Conservation (phyloP, 495 filamentous ascomycete genomes). For the Penicillium maclennaniae region DNA sequence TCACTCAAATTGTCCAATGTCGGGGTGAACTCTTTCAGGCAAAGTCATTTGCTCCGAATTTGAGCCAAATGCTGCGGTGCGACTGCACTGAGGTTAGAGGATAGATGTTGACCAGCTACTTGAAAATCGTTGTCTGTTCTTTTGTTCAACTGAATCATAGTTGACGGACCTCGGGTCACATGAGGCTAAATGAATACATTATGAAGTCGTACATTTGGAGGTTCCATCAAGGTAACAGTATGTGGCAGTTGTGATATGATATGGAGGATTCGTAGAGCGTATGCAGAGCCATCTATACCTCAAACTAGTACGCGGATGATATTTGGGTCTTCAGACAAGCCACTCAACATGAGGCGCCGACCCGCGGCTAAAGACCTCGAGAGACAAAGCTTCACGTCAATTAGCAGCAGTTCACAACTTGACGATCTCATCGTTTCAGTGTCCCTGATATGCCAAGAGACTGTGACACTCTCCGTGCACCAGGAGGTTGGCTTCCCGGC, state of each 20-base stretch:
- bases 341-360: background rate
- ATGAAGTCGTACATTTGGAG: background rate
- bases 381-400: background rate
- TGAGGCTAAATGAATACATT: background rate
- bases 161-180: background rate
- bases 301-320: background rate
- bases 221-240: background rate
- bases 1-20: too few relatives aligned
- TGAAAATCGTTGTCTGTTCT: background rate
- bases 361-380: background rate
- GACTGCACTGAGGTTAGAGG: too few relatives aligned
- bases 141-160: background rate
- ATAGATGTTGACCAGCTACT: too few relatives aligned
- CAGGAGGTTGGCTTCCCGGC: conserved; percentile 13
- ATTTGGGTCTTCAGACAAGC: background rate
- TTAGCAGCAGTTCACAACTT: background rate
- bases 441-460: conserved; percentile 13
- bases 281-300: background rate
- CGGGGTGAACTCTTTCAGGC: too few relatives aligned
- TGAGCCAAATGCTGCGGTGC: too few relatives aligned
- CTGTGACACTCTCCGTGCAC: conserved; percentile 25
- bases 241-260: background rate
- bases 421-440: conserved; percentile 18
- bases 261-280: background rate
- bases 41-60: too few relatives aligned